These are phyloP conservation scores for Entomortierella beljakovae DNA, from an alignment of 192 early-diverging fungal species.

Conservation along the genomic window DNA sequence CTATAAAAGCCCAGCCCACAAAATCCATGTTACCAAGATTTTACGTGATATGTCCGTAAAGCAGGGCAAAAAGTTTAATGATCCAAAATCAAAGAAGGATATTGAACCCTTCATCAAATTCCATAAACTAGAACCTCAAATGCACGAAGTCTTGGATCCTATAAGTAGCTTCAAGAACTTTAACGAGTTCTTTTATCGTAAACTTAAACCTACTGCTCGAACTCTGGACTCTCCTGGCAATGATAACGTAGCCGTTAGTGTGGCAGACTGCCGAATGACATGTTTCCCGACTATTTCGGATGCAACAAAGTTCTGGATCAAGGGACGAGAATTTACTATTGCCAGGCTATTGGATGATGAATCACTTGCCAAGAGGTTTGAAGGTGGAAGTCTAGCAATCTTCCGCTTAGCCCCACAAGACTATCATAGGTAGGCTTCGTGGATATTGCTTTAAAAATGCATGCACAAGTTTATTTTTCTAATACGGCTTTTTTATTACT, in stretches of 20 bases:
- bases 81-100: constrained; percentile 67
- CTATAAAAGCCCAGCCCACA: constrained; percentile 71
- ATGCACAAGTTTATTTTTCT: neutral
- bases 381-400: constrained; percentile 74
- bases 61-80: constrained; percentile 80
- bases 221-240: constrained; percentile 56
- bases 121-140: constrained; percentile 68
- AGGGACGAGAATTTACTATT: constrained; percentile 78
- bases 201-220: constrained; percentile 75
- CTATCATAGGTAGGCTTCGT: constrained; percentile 80
- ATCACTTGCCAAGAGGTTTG: constrained; percentile 59
- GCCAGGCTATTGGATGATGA: constrained; percentile 67
- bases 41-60: constrained; percentile 65
- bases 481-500: neutral
- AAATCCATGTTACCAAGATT: constrained; percentile 56
- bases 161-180: constrained; percentile 76
- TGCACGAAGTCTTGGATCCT: constrained; percentile 77
- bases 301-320: constrained; percentile 84
- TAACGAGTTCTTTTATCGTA: constrained; percentile 90
- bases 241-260: constrained; percentile 69
- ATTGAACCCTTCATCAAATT: constrained; percentile 81
- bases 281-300: constrained; percentile 72
- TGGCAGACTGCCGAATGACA: constrained; percentile 82
- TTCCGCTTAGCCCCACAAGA: constrained; percentile 88
- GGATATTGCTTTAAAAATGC: neutral